Conservation (phyloP, 1,284 basidiomycete genomes). For the Apiotrichum domesticum region DNA sequence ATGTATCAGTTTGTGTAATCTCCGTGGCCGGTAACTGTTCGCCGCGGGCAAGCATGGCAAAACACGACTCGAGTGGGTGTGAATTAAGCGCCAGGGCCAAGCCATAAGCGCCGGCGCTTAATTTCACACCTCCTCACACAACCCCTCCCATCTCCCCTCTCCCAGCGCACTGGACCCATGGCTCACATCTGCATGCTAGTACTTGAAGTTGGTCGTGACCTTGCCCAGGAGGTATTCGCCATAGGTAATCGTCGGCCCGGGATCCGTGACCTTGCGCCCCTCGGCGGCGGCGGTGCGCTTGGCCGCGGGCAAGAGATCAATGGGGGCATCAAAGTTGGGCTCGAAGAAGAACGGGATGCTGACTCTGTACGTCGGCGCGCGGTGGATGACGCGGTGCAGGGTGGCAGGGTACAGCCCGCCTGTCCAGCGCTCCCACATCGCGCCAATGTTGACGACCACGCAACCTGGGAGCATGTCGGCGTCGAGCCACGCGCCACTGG, state of each 20-base stretch:
- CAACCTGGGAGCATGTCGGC: slow-evolving; percentile 64
- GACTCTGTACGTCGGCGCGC: slow-evolving; percentile 24
- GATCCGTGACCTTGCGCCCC: not conserved
- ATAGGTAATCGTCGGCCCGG: not conserved
- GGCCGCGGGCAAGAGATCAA: slow-evolving; percentile 22
- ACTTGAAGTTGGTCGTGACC: slow-evolving; percentile 27
- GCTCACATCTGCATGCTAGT: slow-evolving; percentile 3
- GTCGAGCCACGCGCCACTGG: slow-evolving; percentile 59
- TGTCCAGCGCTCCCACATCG: slow-evolving; percentile 44
- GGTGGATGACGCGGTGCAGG: slow-evolving; percentile 32
- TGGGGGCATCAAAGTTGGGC: slow-evolving; percentile 26
- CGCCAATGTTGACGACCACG: slow-evolving; percentile 65
- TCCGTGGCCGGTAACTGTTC: too few species aligned
- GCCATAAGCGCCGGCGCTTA: too few species aligned
- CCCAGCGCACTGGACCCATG: too few species aligned
- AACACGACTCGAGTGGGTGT: too few species aligned
- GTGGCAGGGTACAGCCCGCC: slow-evolving; percentile 34
- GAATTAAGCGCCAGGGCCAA: too few species aligned
- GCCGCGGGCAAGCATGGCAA: too few species aligned
- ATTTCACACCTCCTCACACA: too few species aligned
- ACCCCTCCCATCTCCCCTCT: too few species aligned
- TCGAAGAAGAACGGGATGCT: slow-evolving; percentile 38
- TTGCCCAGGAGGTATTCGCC: slow-evolving; percentile 19
- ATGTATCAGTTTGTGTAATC: too few species aligned
- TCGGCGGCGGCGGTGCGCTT: slow-evolving; percentile 18